Evolutionary conservation across 78 protist genomes (phyloP).

Genomic region (Tieghemostelium lacteum): DNA sequence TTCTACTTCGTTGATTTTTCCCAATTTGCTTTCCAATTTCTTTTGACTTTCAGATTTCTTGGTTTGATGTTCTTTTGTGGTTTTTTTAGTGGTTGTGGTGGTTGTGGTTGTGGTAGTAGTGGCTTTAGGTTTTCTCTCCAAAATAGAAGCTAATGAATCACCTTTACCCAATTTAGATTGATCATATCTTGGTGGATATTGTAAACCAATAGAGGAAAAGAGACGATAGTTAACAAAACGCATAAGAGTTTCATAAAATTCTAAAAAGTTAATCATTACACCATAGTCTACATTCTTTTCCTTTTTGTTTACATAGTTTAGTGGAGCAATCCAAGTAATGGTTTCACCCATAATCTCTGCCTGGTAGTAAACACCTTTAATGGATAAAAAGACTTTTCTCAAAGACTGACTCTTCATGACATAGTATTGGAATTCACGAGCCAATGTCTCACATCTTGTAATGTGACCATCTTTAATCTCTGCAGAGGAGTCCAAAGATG

Average conservation of each 20-base stretch:
- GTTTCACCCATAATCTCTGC: constrained; percentile 90
- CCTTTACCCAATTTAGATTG: background rate
- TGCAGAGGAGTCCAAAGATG: constrained; percentile 56
- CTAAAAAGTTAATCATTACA: constrained; percentile 93
- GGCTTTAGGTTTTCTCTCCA: background rate
- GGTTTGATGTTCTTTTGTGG: background rate
- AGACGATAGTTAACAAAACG: constrained; percentile 92
- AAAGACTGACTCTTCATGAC: constrained; percentile 61
- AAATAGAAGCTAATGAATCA: background rate
- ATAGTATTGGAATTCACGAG: constrained; percentile 85
- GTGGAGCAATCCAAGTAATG: constrained; percentile 96
- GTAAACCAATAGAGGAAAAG: constrained; percentile 51
- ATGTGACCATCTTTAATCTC: constrained; percentile 52
- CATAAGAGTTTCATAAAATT: constrained; percentile 89
- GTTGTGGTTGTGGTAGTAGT: background rate
- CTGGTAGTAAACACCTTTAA: constrained; percentile 97
- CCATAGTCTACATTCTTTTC: constrained; percentile 88
- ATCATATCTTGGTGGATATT: constrained; percentile 88
- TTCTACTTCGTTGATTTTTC: constrained; percentile 23
- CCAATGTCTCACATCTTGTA: constrained; percentile 65
- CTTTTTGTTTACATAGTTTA: constrained; percentile 79
- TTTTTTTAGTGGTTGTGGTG: background rate
- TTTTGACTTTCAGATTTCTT: constrained; percentile 25
- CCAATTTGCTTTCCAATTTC: constrained; percentile 9
- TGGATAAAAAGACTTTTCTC: constrained; percentile 92